Conservation (phyloP, 1,139 yeast species). For the Yamadazyma mexicana region DNA sequence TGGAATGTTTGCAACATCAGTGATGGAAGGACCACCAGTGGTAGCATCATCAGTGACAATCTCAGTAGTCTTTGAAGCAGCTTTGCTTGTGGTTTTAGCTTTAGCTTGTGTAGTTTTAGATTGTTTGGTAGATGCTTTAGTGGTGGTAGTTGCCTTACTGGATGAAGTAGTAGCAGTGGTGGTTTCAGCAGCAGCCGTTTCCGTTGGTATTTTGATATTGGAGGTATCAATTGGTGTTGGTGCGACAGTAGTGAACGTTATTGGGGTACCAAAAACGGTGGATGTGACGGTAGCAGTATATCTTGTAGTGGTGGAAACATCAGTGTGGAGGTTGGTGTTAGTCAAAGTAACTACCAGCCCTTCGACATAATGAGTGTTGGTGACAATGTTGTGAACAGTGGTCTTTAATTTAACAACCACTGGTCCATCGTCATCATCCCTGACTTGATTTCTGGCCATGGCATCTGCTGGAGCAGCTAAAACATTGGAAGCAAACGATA, state of each 20-base stretch:
- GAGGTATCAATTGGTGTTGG: constrained; percentile 30
- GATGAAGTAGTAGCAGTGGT: constrained; percentile 32
- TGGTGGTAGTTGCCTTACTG: constrained; percentile 29
- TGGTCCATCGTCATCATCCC: constrained; percentile 31
- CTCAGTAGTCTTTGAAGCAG: constrained; percentile 12
- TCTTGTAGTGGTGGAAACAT: constrained; percentile 39
- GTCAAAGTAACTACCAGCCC: constrained; percentile 34
- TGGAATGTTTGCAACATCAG: constrained; percentile 30
- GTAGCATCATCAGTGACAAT: constrained; percentile 9
- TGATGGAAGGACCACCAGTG: constrained; percentile 30
- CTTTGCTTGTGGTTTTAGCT: constrained; percentile 9
- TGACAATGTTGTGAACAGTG: constrained; percentile 35
- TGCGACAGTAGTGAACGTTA: constrained; percentile 40
- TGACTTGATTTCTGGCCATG: constrained; percentile 24
- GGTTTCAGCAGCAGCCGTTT: constrained; percentile 39
- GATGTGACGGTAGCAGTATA: constrained; percentile 50
- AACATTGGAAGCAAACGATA: constrained; percentile 22
- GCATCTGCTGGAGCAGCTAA: constrained; percentile 31
- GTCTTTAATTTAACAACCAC: constrained; percentile 38
- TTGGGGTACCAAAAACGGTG: constrained; percentile 42
- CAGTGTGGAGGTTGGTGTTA: constrained; percentile 29
- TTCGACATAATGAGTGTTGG: constrained; percentile 34
- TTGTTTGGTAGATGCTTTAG: constrained; percentile 3
- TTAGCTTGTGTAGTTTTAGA: constrained; percentile 10
- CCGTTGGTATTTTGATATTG: constrained; percentile 24